These are phyloP conservation scores for Fusarium sulawesiense DNA, from an alignment of 2,329 filamentous ascomycete genomes.

Conservation along the genomic window DNA sequence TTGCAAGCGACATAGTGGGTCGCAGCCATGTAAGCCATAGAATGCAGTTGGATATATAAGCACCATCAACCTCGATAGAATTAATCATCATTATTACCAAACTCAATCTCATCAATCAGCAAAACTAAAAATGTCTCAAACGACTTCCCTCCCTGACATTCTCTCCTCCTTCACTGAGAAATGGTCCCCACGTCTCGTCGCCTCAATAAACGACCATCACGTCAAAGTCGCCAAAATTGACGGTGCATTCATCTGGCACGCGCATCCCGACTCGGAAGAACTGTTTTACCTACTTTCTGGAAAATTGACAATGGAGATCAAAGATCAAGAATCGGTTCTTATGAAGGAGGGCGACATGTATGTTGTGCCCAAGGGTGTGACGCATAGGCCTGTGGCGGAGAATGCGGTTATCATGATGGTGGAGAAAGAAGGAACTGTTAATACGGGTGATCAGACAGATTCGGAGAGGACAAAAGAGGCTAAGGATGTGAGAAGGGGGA, in stretches of 20 bases:
- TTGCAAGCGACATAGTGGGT: conserved; percentile 17
- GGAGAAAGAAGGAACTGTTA: conserved; percentile 50
- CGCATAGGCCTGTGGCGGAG: conserved; percentile 53
- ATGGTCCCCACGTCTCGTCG: conserved; percentile 50
- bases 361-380: conserved; percentile 52
- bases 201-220: conserved; percentile 52
- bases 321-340: conserved; percentile 44
- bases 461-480: conserved; percentile 42
- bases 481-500: conserved; percentile 30
- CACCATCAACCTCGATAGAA: background rate
- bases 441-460: conserved; percentile 44
- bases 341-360: conserved; percentile 51
- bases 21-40: background rate
- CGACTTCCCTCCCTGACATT: conserved; percentile 42
- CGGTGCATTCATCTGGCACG: conserved; percentile 56
- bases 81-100: no score
- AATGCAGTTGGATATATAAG: background rate
- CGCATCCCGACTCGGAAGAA: conserved; percentile 56
- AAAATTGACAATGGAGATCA: conserved; percentile 50
- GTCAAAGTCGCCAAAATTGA: conserved; percentile 56
- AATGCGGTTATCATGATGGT: conserved; percentile 53
- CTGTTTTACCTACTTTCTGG: conserved; percentile 55
- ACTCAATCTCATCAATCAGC: accelerated
- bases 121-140: conserved; percentile 13
- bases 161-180: conserved; percentile 46